Base-by-base conservation (phyloP, 345 rosid species). In the Tarenaya hassleriana region DNA sequence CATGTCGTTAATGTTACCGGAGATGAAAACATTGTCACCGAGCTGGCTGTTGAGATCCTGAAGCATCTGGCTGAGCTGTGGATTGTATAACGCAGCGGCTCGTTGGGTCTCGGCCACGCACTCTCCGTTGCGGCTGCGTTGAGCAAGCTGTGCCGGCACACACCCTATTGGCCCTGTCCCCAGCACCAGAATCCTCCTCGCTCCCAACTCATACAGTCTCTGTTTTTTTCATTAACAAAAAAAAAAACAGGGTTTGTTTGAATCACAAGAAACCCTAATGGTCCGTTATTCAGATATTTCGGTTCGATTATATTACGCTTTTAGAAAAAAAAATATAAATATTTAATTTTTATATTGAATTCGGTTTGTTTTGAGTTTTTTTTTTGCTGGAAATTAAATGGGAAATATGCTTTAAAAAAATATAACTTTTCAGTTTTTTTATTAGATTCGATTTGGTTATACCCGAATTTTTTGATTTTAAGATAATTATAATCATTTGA, bases 131-230 rank as follows among this genome's bases (percentile, higher is more conserved):
- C 56, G 64, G 69, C 95, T 63, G 32, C 68, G 46, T 41, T 60
- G 34, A 7, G 91, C 95, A 1, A 75, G 59, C 49, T 86, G 78
- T 0, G 94, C 83, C 1, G 91, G 94, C 10, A 74, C 91, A 34
- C 95, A 84, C 0, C 94, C 86, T 46, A 86, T 2, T 2, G 97
- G 94, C 46, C 95, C 95, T 0, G 88, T 90, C 7, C 95, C 95
- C 0, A 83, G 76, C 50, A 90, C 94, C 67, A 90, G 43, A 12
- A 84, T 86, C 58, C 94, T 69, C 2, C 88, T 69, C 1, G 82
- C 83, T 40, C 95, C 95, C 64, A 90, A 27, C 47, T 77, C 71
- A 47, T 86, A 59, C 13, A 75, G 39, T 41, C 77, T 80, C 94
- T 86, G 74, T 16, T 44, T 40, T 45, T 31, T 14, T 20, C 13